Evolutionary conservation across 306 rosid species (phyloP).

Genomic region (Amphicarpaea edgeworthii): DNA sequence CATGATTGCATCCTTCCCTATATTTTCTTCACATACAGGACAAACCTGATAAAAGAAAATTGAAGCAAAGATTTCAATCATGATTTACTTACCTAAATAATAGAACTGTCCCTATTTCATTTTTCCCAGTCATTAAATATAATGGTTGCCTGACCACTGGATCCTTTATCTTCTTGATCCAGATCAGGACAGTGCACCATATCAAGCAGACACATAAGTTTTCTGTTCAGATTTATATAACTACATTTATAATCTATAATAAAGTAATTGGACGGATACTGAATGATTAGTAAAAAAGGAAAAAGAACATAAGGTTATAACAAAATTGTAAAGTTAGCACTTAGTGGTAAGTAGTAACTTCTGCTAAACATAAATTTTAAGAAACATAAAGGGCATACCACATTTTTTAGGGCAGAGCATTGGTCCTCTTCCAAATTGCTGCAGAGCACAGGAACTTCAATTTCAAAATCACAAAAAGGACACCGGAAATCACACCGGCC

Average conservation of each 20-base stretch:
- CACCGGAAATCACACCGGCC: conserved; percentile 64
- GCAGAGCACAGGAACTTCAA: conserved; percentile 69
- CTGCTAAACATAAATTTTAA: not conserved
- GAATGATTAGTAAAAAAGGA: conserved; percentile 12
- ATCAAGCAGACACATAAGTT: conserved; percentile 30
- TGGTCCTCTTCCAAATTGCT: conserved; percentile 83
- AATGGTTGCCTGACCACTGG: conserved; percentile 7
- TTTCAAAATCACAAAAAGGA: conserved; percentile 88
- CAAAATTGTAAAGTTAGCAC: conserved; percentile 18
- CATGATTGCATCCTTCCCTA: conserved; percentile 73
- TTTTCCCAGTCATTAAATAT: conserved; percentile 23
- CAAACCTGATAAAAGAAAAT: conserved; percentile 73
- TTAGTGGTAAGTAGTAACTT: not conserved
- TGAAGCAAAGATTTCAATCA: conserved; percentile 42
- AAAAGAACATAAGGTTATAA: not conserved
- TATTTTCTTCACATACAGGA: conserved; percentile 84
- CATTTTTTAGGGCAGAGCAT: conserved; percentile 74
- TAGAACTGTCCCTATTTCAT: conserved; percentile 1
- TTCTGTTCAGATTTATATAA: conserved; percentile 3
- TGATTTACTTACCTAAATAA: conserved; percentile 10
- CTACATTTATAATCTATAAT: not conserved
- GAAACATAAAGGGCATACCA: conserved; percentile 58
- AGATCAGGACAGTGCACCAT: conserved; percentile 31
- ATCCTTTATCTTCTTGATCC: conserved; percentile 28
- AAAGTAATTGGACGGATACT: not conserved